phyloP scores from a whole-genome alignment of 495 filamentous ascomycete species.

The Tuber microsphaerosporum region DNA sequence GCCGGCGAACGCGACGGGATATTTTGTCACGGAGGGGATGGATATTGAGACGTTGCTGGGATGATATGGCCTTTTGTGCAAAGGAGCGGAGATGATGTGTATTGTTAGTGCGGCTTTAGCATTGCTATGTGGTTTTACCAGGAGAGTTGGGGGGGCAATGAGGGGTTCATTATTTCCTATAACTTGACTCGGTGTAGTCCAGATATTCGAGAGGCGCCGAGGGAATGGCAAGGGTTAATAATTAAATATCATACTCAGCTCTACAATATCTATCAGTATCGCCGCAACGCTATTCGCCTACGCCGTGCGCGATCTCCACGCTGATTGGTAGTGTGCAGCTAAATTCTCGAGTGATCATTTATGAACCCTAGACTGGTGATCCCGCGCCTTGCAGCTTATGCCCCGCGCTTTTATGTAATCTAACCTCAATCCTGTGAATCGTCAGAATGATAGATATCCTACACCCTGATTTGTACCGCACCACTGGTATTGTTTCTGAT shows the following conservation, averaged over 20 bases:
- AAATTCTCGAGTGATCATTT: not conserved
- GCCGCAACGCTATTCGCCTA: not conserved
- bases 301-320: not conserved
- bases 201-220: not conserved
- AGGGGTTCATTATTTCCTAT: not conserved
- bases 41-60: not conserved
- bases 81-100: not conserved
- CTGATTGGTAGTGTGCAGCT: not conserved
- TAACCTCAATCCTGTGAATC: not conserved
- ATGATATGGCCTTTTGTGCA: not conserved
- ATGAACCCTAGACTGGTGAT: not conserved
- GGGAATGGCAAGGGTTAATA: not conserved
- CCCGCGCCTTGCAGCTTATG: not conserved
- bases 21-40: not conserved
- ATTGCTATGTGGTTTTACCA: not conserved
- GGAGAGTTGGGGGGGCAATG: not conserved
- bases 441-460: not conserved
- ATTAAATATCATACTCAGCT: not conserved
- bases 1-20: conserved; percentile 9
- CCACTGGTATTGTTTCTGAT: not conserved
- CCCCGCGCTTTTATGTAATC: not conserved
- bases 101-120: not conserved
- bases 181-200: not conserved
- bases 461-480: not conserved
- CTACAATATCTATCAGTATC: not conserved